These are phyloP conservation scores for Brasenia schreberi DNA, from an alignment of 164 flowering plant species.

Conservation along the genomic window DNA sequence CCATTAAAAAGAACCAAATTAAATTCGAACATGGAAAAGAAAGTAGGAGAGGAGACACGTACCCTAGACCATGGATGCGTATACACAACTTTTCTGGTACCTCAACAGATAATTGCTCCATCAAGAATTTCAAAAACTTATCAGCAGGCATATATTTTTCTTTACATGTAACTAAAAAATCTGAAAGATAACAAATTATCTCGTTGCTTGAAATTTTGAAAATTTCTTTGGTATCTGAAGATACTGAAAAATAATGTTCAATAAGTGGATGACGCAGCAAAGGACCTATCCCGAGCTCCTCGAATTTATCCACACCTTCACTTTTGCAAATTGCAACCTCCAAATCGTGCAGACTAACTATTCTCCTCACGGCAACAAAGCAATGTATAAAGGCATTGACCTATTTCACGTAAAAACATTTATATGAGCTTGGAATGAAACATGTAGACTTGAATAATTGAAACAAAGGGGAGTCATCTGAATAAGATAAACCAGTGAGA, in stretches of 20 bases:
- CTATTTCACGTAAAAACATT: slow-evolving; percentile 17
- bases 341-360: slow-evolving; percentile 67
- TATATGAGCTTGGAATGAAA: too few relatives aligned
- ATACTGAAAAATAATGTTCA: slow-evolving; percentile 50
- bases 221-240: slow-evolving; percentile 26
- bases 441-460: neutral
- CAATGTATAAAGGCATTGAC: slow-evolving; percentile 77
- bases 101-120: slow-evolving; percentile 25
- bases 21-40: neutral
- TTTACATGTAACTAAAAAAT: slow-evolving; percentile 17
- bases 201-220: slow-evolving; percentile 48
- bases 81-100: slow-evolving; percentile 48
- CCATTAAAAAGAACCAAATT: too few relatives aligned
- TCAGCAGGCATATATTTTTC: slow-evolving; percentile 26
- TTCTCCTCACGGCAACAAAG: slow-evolving; percentile 54
- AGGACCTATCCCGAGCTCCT: slow-evolving; percentile 86
- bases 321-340: slow-evolving; percentile 63
- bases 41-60: slow-evolving; percentile 11
- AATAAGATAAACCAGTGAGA: neutral
- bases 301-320: slow-evolving; percentile 55
- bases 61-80: slow-evolving; percentile 75
- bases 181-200: slow-evolving; percentile 32
- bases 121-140: slow-evolving; percentile 50
- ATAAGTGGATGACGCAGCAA: slow-evolving; percentile 65
- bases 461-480: neutral